Evolutionary conservation across 306 rosid genomes (phyloP), one percentile per base, ranked within the genome.

Genomic region (Gastrolobium bilobum): DNA sequence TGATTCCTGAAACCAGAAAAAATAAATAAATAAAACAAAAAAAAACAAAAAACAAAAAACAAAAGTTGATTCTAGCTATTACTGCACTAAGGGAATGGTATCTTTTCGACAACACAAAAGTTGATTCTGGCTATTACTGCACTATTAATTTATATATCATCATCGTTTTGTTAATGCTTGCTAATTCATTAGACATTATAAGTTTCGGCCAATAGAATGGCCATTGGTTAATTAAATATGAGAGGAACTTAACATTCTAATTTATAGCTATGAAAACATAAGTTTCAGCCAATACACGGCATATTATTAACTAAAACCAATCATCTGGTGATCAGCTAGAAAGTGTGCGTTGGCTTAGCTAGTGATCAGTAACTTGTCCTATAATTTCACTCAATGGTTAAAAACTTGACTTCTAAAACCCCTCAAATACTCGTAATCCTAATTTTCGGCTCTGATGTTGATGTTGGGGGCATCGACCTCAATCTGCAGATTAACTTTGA

Each of bases 91-190:
- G 29, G 40, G 3, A 35, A 8, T 2, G 14, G 0, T 65, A 20
- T 20, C 15, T 10, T 29, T 63, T 13, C 4, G 39, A 50, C 50
- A 6, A 3, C 4, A 14, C 50, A 78, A 77, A 75, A 66, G 54
- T 54, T 38, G 60, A 30, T n/a, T 10, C 56, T 63, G 1, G 33
- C 11, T 13, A 40, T 62, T 5, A n/a, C 57, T 71, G 54, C 47
- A 39, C 26, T 14, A 26, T 69, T 26, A 3, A 33, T 30, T 9
- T 10, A 2, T 15, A 65, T n/a, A 68, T 82, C 81, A 48, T 62
- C 31, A 37, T 35, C 76, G 71, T 68, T 29, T 71, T 9, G 66
- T 31, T 83, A 83, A 72, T 83, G 83, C 86, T 83, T 73, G 65
- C 80, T 61, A 68, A 78, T 77, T 71, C 80, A 66, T 0, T 64